Evolutionary conservation across 2,329 filamentous ascomycete species (phyloP), one percentile per base, ranked within the genome.

Genomic region (Sarocladium strictum): DNA sequence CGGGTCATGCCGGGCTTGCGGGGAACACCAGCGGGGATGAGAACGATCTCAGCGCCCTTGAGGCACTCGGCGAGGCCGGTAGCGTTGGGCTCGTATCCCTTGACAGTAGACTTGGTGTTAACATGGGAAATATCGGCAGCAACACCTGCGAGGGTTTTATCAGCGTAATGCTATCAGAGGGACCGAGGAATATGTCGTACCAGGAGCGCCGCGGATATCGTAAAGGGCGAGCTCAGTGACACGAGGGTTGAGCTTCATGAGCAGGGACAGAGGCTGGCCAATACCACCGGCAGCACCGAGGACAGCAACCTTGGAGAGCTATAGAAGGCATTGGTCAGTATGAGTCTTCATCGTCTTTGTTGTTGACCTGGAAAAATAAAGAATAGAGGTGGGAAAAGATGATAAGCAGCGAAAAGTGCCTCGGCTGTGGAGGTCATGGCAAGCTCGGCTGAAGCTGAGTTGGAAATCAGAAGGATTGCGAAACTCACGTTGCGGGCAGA

Each of bases 1-100:
- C 94, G 92, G 78, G 89, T 96, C 94, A 99, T 99, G 78, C 94
- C 94, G 73, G 94, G 94, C 85, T 97, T 97, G 79, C 94, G 91
- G 71, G 94, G 94, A 63, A 99, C 93, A 82, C 94, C 94, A 69
- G 94, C 94, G 69, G 94, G 94, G 75, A 99, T 97, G 70, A 99
- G 85, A 69, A 99, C 90, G 66, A 99, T 86, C 76, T 97, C 91
- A 68, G 91, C 80, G 70, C 83, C 92, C 78, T 89, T 88, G 73
- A 99, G 84, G 68, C 86, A 87, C 61, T 81, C 81, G 66, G 83
- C 82, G 60, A 97, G 87, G 67, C 90, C 90, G 57, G 80, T 78
- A 59, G 87, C 78, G 61, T 81, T 87, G 62, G 91, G 83, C 63
- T 91, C 86, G 76, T 93, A 96, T 71, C 94, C 94, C 68, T 82